A percentile compares a stretch with the other conserved stretches of the same genome.
Conservation (phyloP, 1,284 basidiomycete species). For the Amylostereum areolatum region DNA sequence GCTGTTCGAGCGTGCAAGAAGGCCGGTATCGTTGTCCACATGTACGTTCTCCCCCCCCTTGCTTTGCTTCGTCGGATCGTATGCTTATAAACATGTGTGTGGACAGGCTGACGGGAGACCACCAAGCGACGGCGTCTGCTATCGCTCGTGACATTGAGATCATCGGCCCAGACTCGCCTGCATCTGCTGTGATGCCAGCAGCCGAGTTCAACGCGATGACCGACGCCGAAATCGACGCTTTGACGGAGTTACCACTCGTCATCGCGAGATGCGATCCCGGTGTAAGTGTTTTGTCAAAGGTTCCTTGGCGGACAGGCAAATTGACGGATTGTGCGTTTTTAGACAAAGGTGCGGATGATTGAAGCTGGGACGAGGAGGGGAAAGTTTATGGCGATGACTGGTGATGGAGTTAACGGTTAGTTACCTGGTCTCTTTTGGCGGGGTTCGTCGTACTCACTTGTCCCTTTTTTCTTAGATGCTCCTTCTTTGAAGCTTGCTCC, state of each 20-base stretch:
- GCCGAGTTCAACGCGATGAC: conserved; percentile 57
- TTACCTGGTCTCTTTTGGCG: background rate
- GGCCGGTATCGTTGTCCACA: conserved; percentile 64
- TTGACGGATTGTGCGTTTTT: background rate
- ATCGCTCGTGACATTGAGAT: conserved; percentile 46
- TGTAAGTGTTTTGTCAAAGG: background rate
- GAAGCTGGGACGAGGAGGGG: conserved; percentile 53
- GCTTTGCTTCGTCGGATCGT: too few relatives aligned
- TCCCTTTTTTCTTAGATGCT: conserved; percentile 48
- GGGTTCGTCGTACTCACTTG: too few relatives aligned
- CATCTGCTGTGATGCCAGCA: conserved; percentile 40
- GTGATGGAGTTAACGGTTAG: background rate
- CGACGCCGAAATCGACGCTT: conserved; percentile 58
- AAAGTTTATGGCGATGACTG: conserved; percentile 39
- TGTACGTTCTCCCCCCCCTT: conserved; percentile 18
- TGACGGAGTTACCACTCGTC: conserved; percentile 46
- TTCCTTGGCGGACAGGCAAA: background rate
- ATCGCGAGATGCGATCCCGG: conserved; percentile 49
- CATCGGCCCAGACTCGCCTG: conserved; percentile 25
- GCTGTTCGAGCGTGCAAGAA: conserved; percentile 58
- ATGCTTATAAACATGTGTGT: too few relatives aligned
- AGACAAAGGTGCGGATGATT: conserved; percentile 41
- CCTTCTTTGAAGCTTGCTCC: conserved; percentile 55
- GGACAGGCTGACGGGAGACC: conserved; percentile 31
- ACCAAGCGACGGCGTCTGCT: conserved; percentile 37